Conservation (phyloP, 2,329 filamentous ascomycete genomes). For the Curvularia hawaiiensis region DNA sequence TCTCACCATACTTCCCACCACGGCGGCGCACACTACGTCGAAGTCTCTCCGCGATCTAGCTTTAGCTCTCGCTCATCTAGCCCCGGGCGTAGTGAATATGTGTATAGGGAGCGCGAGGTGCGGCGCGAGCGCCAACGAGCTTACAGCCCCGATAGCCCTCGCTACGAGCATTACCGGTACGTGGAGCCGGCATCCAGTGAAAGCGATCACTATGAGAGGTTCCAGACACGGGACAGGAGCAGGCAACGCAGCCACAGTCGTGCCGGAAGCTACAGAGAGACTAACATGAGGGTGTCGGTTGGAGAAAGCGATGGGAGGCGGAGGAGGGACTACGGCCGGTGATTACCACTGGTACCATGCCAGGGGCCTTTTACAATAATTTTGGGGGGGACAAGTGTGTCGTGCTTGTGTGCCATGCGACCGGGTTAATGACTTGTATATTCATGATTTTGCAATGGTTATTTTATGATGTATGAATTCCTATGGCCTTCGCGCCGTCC, state of each 20-base stretch:
- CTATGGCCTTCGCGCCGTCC: neutral
- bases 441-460: neutral
- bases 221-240: slow-evolving; percentile 31
- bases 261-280: slow-evolving; percentile 37
- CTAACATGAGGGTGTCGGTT: slow-evolving; percentile 33
- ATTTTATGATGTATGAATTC: neutral
- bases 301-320: neutral
- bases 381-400: neutral
- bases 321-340: slow-evolving; percentile 3
- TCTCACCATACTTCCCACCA: slow-evolving; percentile 25
- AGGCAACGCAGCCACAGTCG: slow-evolving; percentile 40
- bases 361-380: neutral
- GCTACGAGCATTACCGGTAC: slow-evolving; percentile 55
- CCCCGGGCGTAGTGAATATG: slow-evolving; percentile 46
- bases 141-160: slow-evolving; percentile 42
- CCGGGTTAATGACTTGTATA: neutral
- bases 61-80: slow-evolving; percentile 38
- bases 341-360: neutral
- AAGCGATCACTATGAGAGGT: slow-evolving; percentile 36
- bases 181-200: slow-evolving; percentile 48
- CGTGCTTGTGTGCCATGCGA: neutral
- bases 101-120: slow-evolving; percentile 52
- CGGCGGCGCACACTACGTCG: slow-evolving; percentile 49
- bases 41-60: slow-evolving; percentile 50
- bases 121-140: slow-evolving; percentile 49